These are phyloP conservation scores for Nakaseomyces delphensis DNA, from an alignment of 1,139 yeast genomes.

Conservation along the genomic window DNA sequence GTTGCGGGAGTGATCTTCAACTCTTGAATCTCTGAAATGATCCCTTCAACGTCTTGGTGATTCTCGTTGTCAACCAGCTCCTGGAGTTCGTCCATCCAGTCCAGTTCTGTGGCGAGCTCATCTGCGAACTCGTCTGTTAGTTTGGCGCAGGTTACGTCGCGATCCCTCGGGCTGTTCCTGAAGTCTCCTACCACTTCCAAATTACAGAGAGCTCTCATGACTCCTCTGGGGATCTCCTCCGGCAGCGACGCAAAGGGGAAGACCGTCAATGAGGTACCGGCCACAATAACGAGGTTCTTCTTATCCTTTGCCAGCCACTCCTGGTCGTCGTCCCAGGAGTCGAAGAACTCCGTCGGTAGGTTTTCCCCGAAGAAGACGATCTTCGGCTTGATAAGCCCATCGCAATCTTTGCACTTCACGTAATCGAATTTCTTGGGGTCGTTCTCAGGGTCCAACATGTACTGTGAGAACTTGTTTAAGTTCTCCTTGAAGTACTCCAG, in stretches of 20 bases:
- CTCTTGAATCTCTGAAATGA: not conserved
- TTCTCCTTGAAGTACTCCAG: slow-evolving; percentile 41
- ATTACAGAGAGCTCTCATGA: slow-evolving; percentile 62
- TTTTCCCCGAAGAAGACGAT: slow-evolving; percentile 91
- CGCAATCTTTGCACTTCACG: slow-evolving; percentile 48
- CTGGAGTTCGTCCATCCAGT: slow-evolving; percentile 53
- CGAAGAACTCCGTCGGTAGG: slow-evolving; percentile 61
- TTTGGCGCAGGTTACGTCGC: slow-evolving; percentile 52
- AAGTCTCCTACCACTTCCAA: slow-evolving; percentile 73
- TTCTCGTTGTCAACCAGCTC: slow-evolving; percentile 19
- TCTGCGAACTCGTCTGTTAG: slow-evolving; percentile 59
- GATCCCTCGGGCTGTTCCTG: slow-evolving; percentile 39
- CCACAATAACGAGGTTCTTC: slow-evolving; percentile 58
- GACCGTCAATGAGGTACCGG: slow-evolving; percentile 86
- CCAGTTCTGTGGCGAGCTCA: slow-evolving; percentile 44
- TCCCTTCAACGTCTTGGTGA: slow-evolving; percentile 1
- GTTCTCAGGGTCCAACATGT: slow-evolving; percentile 10
- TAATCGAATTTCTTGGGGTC: slow-evolving; percentile 31
- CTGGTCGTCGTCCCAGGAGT: slow-evolving; percentile 56
- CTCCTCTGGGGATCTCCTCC: slow-evolving; percentile 42
- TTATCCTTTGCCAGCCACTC: slow-evolving; percentile 17
- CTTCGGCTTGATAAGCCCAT: slow-evolving; percentile 80
- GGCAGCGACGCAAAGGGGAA: slow-evolving; percentile 86
- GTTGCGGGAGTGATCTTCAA: not conserved
- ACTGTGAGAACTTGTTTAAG: slow-evolving; percentile 27